phyloP scores from a whole-genome alignment of 2,329 filamentous ascomycete species.

The Aspergillus sp. region DNA sequence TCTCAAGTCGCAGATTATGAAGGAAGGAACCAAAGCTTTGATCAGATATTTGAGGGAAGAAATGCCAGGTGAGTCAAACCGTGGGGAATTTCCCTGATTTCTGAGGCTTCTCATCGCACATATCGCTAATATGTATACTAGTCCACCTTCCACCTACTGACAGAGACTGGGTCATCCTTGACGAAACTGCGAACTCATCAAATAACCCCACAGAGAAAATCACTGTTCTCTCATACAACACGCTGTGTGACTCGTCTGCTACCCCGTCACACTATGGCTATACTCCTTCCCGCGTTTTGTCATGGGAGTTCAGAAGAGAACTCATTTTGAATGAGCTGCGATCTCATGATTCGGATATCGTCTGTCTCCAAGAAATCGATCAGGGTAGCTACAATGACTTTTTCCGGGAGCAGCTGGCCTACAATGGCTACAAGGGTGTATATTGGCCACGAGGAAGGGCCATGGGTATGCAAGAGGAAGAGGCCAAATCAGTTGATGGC shows the following conservation, averaged over 20 bases:
- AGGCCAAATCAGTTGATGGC: constrained; percentile 86
- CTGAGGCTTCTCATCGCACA: too few species aligned
- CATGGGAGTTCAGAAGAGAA: constrained; percentile 81
- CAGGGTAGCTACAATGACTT: constrained; percentile 87
- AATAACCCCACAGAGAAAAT: constrained; percentile 62
- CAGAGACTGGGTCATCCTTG: constrained; percentile 74
- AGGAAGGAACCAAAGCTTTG: constrained; percentile 79
- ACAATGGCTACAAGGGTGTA: constrained; percentile 86
- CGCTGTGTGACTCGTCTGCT: constrained; percentile 88
- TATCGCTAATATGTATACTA: constrained; percentile 28
- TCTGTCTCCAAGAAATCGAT: constrained; percentile 92
- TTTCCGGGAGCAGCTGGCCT: constrained; percentile 80
- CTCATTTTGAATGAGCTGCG: constrained; percentile 80
- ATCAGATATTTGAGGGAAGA: constrained; percentile 79
- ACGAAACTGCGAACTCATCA: constrained; percentile 40
- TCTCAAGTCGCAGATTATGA: constrained; percentile 75
- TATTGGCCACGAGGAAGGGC: constrained; percentile 88
- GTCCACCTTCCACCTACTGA: constrained; percentile 72
- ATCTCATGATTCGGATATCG: constrained; percentile 75
- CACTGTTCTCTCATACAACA: constrained; percentile 90
- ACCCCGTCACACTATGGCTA: constrained; percentile 85
- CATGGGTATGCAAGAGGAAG: constrained; percentile 85
- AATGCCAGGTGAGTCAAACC: constrained; percentile 65
- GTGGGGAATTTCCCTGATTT: too few species aligned
- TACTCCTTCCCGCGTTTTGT: constrained; percentile 72